Conservation (phyloP, 106 monocot genomes). For the Allium fistulosum region DNA sequence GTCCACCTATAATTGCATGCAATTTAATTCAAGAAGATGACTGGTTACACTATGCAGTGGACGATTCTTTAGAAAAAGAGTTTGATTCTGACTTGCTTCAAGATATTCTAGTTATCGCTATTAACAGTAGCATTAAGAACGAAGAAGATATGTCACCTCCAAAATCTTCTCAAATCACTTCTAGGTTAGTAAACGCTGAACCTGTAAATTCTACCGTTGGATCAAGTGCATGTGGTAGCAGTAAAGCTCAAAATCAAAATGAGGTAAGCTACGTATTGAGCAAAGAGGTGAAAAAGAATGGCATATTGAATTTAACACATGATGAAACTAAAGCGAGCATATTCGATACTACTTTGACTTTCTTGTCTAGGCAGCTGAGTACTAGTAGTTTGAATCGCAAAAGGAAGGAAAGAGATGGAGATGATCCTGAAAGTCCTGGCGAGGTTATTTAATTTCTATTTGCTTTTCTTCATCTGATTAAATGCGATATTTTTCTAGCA, state of each 20-base stretch:
- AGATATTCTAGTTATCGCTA: constrained; percentile 25
- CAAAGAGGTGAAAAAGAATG: constrained; percentile 11
- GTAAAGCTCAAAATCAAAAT: constrained; percentile 21
- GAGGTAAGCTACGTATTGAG: not conserved
- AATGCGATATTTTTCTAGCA: not conserved
- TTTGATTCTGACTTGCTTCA: constrained; percentile 44
- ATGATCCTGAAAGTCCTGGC: constrained; percentile 57
- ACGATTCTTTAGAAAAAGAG: constrained; percentile 56
- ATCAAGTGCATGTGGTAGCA: constrained; percentile 39
- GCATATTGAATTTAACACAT: not conserved
- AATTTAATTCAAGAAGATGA: constrained; percentile 36
- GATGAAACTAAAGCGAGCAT: constrained; percentile 16
- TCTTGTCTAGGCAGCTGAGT: constrained; percentile 33
- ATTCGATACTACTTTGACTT: constrained; percentile 29
- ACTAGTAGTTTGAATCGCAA: constrained; percentile 22
- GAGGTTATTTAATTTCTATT: constrained; percentile 37
- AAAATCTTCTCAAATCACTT: constrained; percentile 6
- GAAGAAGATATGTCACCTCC: not conserved
- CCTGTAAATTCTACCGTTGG: constrained; percentile 37
- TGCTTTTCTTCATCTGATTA: not conserved
- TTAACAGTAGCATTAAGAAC: constrained; percentile 1
- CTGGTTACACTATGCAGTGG: constrained; percentile 56
- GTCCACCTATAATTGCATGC: not conserved
- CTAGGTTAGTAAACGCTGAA: constrained; percentile 4
- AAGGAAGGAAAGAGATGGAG: constrained; percentile 49